Evolutionary conservation across 148 eudicot species (phyloP), one percentile per base, ranked within the genome.

Genomic region (Cornus kousa): DNA sequence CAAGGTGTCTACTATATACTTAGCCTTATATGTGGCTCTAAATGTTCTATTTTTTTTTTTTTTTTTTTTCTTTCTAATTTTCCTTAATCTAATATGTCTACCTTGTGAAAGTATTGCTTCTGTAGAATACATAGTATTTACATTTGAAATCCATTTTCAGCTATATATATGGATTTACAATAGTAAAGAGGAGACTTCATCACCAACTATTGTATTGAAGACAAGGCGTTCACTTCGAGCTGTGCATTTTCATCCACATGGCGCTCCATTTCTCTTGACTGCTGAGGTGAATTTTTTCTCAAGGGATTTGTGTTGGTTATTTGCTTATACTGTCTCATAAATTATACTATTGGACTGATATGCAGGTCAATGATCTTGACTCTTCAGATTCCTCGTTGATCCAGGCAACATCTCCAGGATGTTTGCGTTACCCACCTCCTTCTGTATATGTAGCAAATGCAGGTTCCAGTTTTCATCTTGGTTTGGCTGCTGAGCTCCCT

Each of bases 341-440:
- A 59, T 68, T 74, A 24, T 60, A 24, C 55, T 64, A 39, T 68
- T 78, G 55, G 39, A 60, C 70, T 73, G 31, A 46, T 78, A 32
- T 82, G 81, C 81, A 82, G 85, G 85, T 82, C 64, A 82, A 82
- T 82, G 85, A 82, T 82, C 85, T 82, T 69, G 79, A 79, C 78
- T 78, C 84, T 81, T 81, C 85, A 78, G 85, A 82, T 82, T 69
- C 85, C 37, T 33, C 79, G 9, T 57, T 82, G 75, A 76, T 78
- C 64, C 70, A 23, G 68, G 77, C 85, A 73, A 78, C 81, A 19
- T 74, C 79, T 46, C 65, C 46, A 22, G 78, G 81, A 57, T 78
- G 62, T n/a, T 69, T 78, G 67, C 67, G 32, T 69, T 82, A 78
- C 57, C 81, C 81, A 40, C 78, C 78, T 82, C 85, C 81, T 31